Evolutionary conservation across 2,329 filamentous ascomycete genomes (phyloP), one percentile per base, ranked within the genome.

Genomic region (Diaporthe sp.): DNA sequence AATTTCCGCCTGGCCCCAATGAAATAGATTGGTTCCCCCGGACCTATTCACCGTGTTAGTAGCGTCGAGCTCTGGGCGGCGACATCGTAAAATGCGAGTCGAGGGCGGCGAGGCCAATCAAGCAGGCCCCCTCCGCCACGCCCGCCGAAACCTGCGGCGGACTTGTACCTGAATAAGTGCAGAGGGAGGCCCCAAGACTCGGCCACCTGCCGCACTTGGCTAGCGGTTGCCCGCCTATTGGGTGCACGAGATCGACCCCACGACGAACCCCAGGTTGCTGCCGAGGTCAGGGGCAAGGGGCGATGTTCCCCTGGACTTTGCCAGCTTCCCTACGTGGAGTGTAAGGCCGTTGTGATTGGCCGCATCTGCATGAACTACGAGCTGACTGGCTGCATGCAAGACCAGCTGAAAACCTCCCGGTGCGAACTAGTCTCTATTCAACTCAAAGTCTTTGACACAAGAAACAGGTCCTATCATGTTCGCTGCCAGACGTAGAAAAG

Each of bases 71-170:
- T 68, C 63, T 68, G 47, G 63, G 63, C 63, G 47, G 32, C 32
- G 63, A 53, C 63, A 53, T 51, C 47, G 42, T 39, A 8, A 68
- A 8, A 39, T 68, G 30, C 17, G 63, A 22, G 39, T 63, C 27
- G 5, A 12, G 37, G 58, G 1, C 7, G 7, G n/a, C 8, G 22
- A 51, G n/a, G 44, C 63, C 63, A 66, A 66, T 66, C 63, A 66
- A 19, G 44, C 10, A 12, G 22, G 22, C 19, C 17, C 15, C 7
- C 44, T 19, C 22, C n/a, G 30, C 63, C 63, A 66, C 63, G 63
- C 63, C 44, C 30, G 44, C 22, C 63, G 44, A 51, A 51, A 66
- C 61, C 42, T 66, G 61, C 63, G 63, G 63, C 63, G 63, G 63
- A 39, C 63, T 37, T 51, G 63, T 51, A 51, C 63, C 63, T 66